Conservation (phyloP, 2,329 filamentous ascomycete genomes). For the Cladobotryum protrusum region DNA sequence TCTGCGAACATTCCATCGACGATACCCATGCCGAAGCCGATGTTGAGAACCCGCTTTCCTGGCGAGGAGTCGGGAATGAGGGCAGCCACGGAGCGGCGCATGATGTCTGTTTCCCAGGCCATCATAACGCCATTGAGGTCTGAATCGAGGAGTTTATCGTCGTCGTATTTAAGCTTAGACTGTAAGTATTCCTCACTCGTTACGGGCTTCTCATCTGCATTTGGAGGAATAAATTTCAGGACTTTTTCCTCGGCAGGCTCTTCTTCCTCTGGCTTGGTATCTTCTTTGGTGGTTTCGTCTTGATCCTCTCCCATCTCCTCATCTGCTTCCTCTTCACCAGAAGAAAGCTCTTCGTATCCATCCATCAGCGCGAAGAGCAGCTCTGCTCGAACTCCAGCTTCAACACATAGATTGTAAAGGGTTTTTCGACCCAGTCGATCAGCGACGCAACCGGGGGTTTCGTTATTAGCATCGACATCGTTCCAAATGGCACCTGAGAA, state of each 20-base stretch:
- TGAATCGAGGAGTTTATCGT: constrained; percentile 64
- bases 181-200: constrained; percentile 63
- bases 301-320: constrained; percentile 38
- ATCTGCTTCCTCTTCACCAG: constrained; percentile 45
- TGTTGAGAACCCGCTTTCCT: constrained; percentile 70
- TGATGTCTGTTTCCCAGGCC: constrained; percentile 84
- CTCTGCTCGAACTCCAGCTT: constrained; percentile 86
- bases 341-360: constrained; percentile 68
- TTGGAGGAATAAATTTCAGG: constrained; percentile 30
- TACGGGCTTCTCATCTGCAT: constrained; percentile 40
- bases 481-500: constrained; percentile 96
- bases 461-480: constrained; percentile 76
- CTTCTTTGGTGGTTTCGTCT: constrained; percentile 21
- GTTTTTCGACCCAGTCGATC: constrained; percentile 58
- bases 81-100: constrained; percentile 67
- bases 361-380: constrained; percentile 77
- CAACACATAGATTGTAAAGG: constrained; percentile 77
- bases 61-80: constrained; percentile 42
- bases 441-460: constrained; percentile 89
- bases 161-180: constrained; percentile 58
- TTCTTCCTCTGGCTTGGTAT: constrained; percentile 23
- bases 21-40: constrained; percentile 89
- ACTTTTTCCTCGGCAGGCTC: constrained; percentile 25
- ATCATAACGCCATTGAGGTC: constrained; percentile 87
- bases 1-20: constrained; percentile 70